Base-by-base conservation (phyloP, 2,329 filamentous ascomycete species). In the Cercospora sp. region DNA sequence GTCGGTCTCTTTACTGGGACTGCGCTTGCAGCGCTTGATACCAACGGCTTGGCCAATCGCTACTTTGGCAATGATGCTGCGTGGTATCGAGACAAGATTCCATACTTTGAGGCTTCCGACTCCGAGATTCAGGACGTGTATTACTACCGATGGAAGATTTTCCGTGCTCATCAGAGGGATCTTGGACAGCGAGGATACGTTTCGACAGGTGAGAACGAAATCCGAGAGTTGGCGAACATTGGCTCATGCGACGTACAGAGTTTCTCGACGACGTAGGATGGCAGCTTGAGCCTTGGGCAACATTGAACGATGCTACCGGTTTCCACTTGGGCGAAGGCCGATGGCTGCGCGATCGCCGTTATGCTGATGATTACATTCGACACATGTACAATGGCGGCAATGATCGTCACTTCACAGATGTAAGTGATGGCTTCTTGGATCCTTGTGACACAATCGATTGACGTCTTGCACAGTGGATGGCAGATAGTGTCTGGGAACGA, bases 71-170 rank as follows among this genome's bases (percentile, higher is more conserved):
- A 81, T 31, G 80, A 81, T 69, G 75, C 78, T 20, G 75, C 79
- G 1, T 81, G 80, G 80, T 81, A 80, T 59, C 72, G 74, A 7
- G 70, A 77, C 33, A 76, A 78, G 12, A 80, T 81, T 5, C 79
- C 80, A 1, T 78, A 79, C 63, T 81, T 81, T 67, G 79, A 81
- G 60, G 78, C 77, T 18, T 80, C 78, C 60, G 79, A 81, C 63
- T 57, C 73, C 1, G 69, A 77, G 9, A 77, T 81, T 16, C 79
- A 77, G 1, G 78, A 82, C 18, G 81, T 83, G 9, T 83, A 82
- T 72, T 83, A 83, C 72, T 83, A 83, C 68, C 80, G 81, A 33
- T 82, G 80, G 81, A 78, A 76, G 28, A 76, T 83, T 28, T 83
- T 81, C 73, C 78, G 81, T 2, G 76, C 81, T 0, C 81, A 83